phyloP scores from a whole-genome alignment of 2,329 filamentous ascomycete genomes.

The Alternaria solani region DNA sequence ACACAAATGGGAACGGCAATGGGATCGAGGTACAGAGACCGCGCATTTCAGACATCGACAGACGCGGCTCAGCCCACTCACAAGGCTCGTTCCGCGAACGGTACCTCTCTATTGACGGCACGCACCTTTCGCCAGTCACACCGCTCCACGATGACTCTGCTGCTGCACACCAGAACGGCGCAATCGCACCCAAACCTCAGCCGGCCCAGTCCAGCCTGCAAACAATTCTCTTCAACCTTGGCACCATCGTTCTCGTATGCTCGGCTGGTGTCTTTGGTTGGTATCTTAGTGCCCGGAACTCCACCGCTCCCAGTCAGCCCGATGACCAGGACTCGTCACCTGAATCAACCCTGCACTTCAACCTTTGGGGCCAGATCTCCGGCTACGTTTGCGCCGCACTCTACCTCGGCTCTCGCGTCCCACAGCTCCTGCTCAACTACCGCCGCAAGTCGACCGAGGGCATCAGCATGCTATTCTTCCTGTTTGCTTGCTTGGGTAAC shows the following conservation, averaged over 20 bases:
- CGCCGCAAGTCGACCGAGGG: constrained; percentile 92
- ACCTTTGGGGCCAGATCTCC: constrained; percentile 83
- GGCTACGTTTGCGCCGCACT: constrained; percentile 90
- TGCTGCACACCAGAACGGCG: constrained; percentile 34
- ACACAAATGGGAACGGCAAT: constrained; percentile 28
- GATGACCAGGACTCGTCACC: constrained; percentile 40
- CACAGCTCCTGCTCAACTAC: constrained; percentile 92
- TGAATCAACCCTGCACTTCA: constrained; percentile 68
- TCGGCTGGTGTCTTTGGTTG: constrained; percentile 84
- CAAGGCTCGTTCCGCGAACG: constrained; percentile 54
- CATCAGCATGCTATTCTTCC: constrained; percentile 91
- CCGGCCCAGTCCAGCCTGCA: constrained; percentile 58
- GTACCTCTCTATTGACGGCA: constrained; percentile 67
- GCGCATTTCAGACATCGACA: constrained; percentile 48
- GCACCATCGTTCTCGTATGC: constrained; percentile 81
- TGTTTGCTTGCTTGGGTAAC: constrained; percentile 96
- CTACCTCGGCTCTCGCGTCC: constrained; percentile 88
- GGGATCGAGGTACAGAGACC: constrained; percentile 33
- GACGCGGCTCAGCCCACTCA: constrained; percentile 43
- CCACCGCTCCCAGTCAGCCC: constrained; percentile 41
- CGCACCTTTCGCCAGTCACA: constrained; percentile 81
- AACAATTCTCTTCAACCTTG: constrained; percentile 73
- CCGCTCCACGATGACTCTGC: constrained; percentile 67
- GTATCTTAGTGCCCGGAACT: constrained; percentile 67
- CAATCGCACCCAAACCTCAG: constrained; percentile 54